A percentile compares a stretch with the other conserved stretches of the same genome.
phyloP scores from a whole-genome alignment of 2,329 filamentous ascomycete species.

The Triangularia setosa region DNA sequence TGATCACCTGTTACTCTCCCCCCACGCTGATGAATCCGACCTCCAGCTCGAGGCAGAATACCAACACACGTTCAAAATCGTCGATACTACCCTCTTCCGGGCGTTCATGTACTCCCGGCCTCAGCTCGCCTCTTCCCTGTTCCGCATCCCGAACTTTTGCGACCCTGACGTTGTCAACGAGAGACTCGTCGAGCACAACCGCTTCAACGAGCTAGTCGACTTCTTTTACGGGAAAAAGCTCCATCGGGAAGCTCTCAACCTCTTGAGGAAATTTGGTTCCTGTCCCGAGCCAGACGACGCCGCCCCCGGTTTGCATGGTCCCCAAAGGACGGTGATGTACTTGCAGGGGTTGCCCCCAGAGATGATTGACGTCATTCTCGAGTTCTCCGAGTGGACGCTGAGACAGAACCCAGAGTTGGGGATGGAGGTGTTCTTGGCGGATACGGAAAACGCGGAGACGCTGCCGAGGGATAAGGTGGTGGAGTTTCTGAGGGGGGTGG shows the following conservation, averaged over 20 bases:
- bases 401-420: constrained; percentile 66
- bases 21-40: constrained; percentile 45
- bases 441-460: constrained; percentile 91
- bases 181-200: constrained; percentile 79
- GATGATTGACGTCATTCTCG: constrained; percentile 83
- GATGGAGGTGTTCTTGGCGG: constrained; percentile 90
- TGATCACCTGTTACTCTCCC: constrained; percentile 54
- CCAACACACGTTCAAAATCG: constrained; percentile 71
- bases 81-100: constrained; percentile 92
- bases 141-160: constrained; percentile 95
- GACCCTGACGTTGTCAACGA: constrained; percentile 94
- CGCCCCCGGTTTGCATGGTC: constrained; percentile 65
- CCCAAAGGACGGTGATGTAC: constrained; percentile 80
- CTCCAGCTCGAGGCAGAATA: constrained; percentile 67
- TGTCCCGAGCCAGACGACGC: constrained; percentile 48
- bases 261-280: constrained; percentile 77
- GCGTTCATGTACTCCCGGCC: constrained; percentile 92
- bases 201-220: constrained; percentile 93
- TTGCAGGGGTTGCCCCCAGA: constrained; percentile 85
- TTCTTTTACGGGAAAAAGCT: constrained; percentile 95
- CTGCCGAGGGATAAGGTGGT: constrained; percentile 74
- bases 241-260: constrained; percentile 78
- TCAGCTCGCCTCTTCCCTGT: constrained; percentile 78
- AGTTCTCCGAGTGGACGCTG: constrained; percentile 88
- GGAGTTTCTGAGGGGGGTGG: constrained; percentile 66